These are phyloP conservation scores for Linderina pennispora DNA, from an alignment of 192 early-diverging fungal species.

Conservation along the genomic window DNA sequence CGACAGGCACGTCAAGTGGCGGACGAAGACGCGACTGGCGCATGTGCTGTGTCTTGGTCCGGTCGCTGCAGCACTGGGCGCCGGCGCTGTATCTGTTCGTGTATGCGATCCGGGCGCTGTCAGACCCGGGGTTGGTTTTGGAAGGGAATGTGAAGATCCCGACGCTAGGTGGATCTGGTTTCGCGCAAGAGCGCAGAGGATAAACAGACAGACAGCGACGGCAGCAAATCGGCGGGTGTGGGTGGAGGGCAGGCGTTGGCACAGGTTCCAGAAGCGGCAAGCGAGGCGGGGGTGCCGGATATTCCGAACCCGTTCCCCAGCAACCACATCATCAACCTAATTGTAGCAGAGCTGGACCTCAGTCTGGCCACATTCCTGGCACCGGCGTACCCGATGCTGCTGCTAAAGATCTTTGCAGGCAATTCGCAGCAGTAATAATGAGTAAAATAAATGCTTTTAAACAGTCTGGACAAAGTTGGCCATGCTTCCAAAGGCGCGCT, in stretches of 20 bases:
- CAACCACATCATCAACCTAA: slow-evolving; percentile 41
- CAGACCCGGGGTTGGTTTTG: slow-evolving; percentile 27
- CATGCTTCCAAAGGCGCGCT: slow-evolving; percentile 26
- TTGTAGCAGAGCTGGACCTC: slow-evolving; percentile 29
- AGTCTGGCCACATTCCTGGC: slow-evolving; percentile 35
- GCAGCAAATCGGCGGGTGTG: no score
- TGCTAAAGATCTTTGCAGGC: slow-evolving; percentile 38
- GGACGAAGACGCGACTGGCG: slow-evolving; percentile 29
- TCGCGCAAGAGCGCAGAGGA: no score
- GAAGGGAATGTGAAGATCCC: slow-evolving; percentile 14
- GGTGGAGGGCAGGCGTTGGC: no score
- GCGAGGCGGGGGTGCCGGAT: not conserved
- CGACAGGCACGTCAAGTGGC: slow-evolving; percentile 24
- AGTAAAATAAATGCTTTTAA: no score
- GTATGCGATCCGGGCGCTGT: slow-evolving; percentile 34
- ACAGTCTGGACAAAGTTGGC: slow-evolving; percentile 4
- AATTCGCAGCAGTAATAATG: not conserved
- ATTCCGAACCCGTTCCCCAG: slow-evolving; percentile 36
- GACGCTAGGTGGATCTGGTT: no score
- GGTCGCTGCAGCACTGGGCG: slow-evolving; percentile 42
- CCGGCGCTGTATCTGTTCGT: slow-evolving; percentile 42
- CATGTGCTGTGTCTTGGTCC: slow-evolving; percentile 32
- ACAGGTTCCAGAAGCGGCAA: no score
- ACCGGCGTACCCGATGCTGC: slow-evolving; percentile 39
- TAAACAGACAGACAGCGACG: no score